Evolutionary conservation across 202 grass and related monocot species (phyloP).

Genomic region (Schoenoplectus tabernaemontani): DNA sequence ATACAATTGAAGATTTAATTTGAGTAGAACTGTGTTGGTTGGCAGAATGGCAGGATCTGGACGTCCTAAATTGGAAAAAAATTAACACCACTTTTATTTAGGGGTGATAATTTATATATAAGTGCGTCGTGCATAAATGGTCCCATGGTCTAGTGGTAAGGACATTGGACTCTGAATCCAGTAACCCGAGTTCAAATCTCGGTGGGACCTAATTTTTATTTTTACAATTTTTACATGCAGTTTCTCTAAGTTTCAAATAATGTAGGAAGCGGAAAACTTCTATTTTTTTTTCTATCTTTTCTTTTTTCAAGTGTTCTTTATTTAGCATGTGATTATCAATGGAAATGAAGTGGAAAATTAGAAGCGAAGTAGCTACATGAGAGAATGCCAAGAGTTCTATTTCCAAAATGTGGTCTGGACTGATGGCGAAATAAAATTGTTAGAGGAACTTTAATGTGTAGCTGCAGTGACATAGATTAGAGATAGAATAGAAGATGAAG

Average conservation of each 20-base stretch:
- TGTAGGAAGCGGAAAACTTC: neutral
- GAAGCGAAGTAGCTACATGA: neutral
- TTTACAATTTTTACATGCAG: neutral
- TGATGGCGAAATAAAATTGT: too few relatives aligned
- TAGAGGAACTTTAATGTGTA: too few relatives aligned
- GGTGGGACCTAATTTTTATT: slow-evolving; percentile 33
- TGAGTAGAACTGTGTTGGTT: neutral
- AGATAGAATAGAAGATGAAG: too few relatives aligned
- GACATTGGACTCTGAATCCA: slow-evolving; percentile 80
- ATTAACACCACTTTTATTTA: too few relatives aligned
- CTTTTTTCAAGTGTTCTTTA: neutral
- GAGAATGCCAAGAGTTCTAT: too few relatives aligned
- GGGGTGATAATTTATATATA: too few relatives aligned
- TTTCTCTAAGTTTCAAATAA: neutral
- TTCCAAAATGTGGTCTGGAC: too few relatives aligned
- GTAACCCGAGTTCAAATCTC: slow-evolving; percentile 72
- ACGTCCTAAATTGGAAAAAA: too few relatives aligned
- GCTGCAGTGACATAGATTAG: too few relatives aligned
- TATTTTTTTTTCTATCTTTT: neutral
- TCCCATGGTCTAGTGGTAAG: slow-evolving; percentile 73
- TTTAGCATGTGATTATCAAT: neutral
- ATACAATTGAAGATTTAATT: neutral
- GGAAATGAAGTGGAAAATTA: neutral
- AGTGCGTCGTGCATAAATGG: neutral
- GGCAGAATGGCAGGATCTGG: too few relatives aligned